These are phyloP conservation scores for Thalassiosira ordinaria DNA, from an alignment of 352 stramenopile species.

Conservation along the genomic window DNA sequence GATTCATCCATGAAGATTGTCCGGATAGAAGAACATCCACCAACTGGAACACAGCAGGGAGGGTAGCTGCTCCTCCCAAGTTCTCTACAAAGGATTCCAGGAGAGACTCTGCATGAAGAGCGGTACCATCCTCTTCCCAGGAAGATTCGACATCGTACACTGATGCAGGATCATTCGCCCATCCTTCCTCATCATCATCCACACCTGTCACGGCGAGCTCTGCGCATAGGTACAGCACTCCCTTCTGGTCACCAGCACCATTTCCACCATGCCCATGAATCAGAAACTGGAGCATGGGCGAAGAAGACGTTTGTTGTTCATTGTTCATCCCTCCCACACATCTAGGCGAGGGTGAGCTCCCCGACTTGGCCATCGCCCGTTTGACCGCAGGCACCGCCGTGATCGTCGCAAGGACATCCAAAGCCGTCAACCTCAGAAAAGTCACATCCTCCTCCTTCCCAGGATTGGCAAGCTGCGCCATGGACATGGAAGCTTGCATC, in stretches of 20 bases:
- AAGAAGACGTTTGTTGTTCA: neutral
- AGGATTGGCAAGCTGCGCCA: slow-evolving; percentile 21
- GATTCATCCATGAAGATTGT: slow-evolving; percentile 47
- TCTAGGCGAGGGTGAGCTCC: neutral
- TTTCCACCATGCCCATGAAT: slow-evolving; percentile 22
- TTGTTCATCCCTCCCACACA: slow-evolving; percentile 20
- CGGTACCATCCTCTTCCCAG: slow-evolving; percentile 59
- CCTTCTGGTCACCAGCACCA: slow-evolving; percentile 1
- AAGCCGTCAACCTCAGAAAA: slow-evolving; percentile 48
- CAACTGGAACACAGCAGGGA: slow-evolving; percentile 58
- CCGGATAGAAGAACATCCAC: slow-evolving; percentile 46
- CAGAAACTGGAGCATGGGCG: slow-evolving; percentile 36
- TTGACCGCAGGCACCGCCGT: slow-evolving; percentile 57
- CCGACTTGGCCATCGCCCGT: slow-evolving; percentile 21
- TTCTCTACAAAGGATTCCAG: slow-evolving; percentile 66
- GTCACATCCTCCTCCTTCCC: slow-evolving; percentile 16
- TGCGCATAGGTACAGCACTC: slow-evolving; percentile 41
- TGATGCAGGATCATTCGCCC: slow-evolving; percentile 48
- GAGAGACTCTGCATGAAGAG: slow-evolving; percentile 59
- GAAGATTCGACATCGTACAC: slow-evolving; percentile 50
- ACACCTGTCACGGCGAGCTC: slow-evolving; percentile 36
- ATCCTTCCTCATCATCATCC: slow-evolving; percentile 57
- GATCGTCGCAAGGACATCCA: slow-evolving; percentile 62
- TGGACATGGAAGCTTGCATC: slow-evolving; percentile 50
- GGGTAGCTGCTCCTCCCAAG: slow-evolving; percentile 44